Percentiles rank a stretch among this genome's conserved stretches.
These are phyloP conservation scores for Crucibulum cyathiforme DNA, from an alignment of 1,284 basidiomycete species.

Conservation along the genomic window DNA sequence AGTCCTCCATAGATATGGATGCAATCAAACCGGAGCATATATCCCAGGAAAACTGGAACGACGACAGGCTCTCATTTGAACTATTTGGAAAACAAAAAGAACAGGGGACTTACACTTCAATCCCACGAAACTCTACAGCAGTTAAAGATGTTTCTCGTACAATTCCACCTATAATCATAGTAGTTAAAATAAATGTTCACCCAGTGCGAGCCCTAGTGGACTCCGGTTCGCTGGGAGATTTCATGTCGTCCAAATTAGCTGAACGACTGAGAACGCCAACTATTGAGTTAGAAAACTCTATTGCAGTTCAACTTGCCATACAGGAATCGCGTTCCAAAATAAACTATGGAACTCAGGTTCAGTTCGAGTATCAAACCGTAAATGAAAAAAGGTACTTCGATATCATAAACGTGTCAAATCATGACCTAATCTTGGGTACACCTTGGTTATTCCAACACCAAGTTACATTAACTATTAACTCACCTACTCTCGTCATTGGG, in stretches of 20 bases:
- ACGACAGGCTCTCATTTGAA: too few species aligned
- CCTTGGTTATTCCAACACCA: slow-evolving; percentile 36
- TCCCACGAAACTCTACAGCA: not conserved
- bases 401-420: slow-evolving; percentile 24
- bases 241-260: slow-evolving; percentile 37
- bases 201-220: slow-evolving; percentile 33
- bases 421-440: slow-evolving; percentile 35
- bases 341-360: slow-evolving; percentile 3
- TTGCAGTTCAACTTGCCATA: slow-evolving; percentile 19
- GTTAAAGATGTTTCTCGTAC: not conserved
- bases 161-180: slow-evolving; percentile 32
- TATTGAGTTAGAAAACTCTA: slow-evolving; percentile 11
- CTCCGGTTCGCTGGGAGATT: slow-evolving; percentile 40
- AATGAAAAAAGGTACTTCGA: slow-evolving; percentile 26
- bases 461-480: slow-evolving; percentile 19
- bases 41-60: too few species aligned
- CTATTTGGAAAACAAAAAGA: too few species aligned
- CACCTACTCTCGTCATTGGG: slow-evolving; percentile 18
- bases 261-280: slow-evolving; percentile 36
- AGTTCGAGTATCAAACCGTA: slow-evolving; percentile 34
- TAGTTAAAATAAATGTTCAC: slow-evolving; percentile 29
- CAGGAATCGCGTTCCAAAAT: slow-evolving; percentile 18
- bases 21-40: too few species aligned
- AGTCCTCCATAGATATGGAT: too few species aligned
- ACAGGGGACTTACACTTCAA: not conserved